Base-by-base conservation (phyloP, 2,329 filamentous ascomycete genomes). In the Cryphonectria parasitica region DNA sequence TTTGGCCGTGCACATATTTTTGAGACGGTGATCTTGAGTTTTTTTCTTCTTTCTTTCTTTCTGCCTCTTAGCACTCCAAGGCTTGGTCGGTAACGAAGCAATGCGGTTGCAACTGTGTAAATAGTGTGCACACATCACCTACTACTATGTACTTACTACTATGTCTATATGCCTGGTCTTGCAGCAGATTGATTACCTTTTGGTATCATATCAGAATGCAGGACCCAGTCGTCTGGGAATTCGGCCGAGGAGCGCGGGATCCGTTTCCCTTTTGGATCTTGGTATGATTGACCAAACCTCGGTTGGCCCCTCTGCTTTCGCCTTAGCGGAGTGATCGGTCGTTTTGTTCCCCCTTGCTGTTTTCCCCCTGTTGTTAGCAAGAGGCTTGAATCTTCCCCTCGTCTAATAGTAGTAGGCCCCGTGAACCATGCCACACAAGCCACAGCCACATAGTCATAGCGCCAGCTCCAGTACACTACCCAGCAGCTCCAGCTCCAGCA, bases 181-280 rank as follows among this genome's bases (percentile, higher is more conserved):
- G 58, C 58, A n/a, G 34, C 58, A 61, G 58, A 39, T 61, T 61
- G 58, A 39, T 39, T 49, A n/a, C 45, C 17, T 49, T 22, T n/a
- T 7, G 6, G 43, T 45, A 45, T 45, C 43, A 45, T 34, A 61
- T 61, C 34, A 10, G 19, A 11, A 22, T 60, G 56, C 56, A 10
- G 58, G 58, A 61, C 58, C 58, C 58, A 39, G 56, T 22, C 17
- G 56, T 60, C 19, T 60, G 56, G 56, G 56, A 60, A 34, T 31
- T 58, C 54, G 28, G 25, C 54, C 54, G 54, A 49, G 28, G 10
- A 10, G 36, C 10, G 36, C 54, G 25, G 54, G 54, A 8, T 31
- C 8, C 13, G 17, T 58, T 58, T 58, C 54, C 54, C 28, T 8
- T 58, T 25, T 58, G 13, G 54, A 58, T 58, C 25, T 19, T 58